These are phyloP conservation scores for Cladorrhinum sp. DNA, from an alignment of 2,329 filamentous ascomycete species.

Conservation along the genomic window DNA sequence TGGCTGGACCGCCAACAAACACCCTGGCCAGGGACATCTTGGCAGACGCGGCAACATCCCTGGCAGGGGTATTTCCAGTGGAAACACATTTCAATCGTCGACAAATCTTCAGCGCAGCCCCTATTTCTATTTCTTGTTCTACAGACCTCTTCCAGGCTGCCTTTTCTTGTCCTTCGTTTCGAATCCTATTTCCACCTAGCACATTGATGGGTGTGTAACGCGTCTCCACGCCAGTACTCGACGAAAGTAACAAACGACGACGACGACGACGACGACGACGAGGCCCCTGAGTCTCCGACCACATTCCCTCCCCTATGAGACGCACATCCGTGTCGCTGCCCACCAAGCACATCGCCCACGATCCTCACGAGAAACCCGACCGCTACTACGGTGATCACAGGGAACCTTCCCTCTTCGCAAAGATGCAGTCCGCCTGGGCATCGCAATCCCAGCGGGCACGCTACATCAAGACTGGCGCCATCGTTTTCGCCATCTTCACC, in stretches of 20 bases:
- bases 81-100: slow-evolving; percentile 6
- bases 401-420: slow-evolving; percentile 48
- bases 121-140: background rate
- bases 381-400: slow-evolving; percentile 52
- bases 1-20: background rate
- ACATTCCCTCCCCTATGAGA: slow-evolving; percentile 48
- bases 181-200: background rate
- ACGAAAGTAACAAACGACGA: background rate
- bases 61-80: background rate
- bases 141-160: background rate
- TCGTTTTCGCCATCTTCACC: slow-evolving; percentile 57
- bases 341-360: slow-evolving; percentile 57
- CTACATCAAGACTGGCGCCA: slow-evolving; percentile 63
- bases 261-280: background rate
- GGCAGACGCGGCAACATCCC: slow-evolving; percentile 5
- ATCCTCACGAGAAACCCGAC: slow-evolving; percentile 63
- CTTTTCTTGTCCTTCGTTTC: slow-evolving; percentile 25
- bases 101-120: background rate
- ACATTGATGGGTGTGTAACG: slow-evolving; percentile 13
- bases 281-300: slow-evolving; percentile 7
- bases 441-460: slow-evolving; percentile 63
- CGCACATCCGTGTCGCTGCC: slow-evolving; percentile 63
- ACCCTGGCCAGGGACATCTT: slow-evolving; percentile 5
- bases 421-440: slow-evolving; percentile 57
- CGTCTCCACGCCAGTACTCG: background rate